Conservation (phyloP, 2,329 filamentous ascomycete genomes). For the Scolecobasidium constrictum region DNA sequence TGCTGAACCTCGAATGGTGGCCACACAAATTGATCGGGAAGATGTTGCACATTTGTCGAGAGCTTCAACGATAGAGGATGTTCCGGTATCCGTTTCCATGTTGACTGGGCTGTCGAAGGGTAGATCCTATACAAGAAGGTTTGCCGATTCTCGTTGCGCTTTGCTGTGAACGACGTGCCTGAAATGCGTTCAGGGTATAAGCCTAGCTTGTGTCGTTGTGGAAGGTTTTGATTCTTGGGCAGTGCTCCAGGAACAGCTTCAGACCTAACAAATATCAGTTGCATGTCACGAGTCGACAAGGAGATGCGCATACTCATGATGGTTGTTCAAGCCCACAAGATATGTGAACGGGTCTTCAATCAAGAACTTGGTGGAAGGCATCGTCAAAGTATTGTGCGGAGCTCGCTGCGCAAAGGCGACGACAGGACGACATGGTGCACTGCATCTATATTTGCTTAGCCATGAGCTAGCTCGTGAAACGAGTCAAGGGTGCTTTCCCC, state of each 20-base stretch:
- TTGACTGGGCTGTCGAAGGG: slow-evolving; percentile 59
- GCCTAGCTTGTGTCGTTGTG: slow-evolving; percentile 54
- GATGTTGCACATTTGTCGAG: slow-evolving; percentile 24
- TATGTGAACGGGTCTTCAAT: slow-evolving; percentile 42
- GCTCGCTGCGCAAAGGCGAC: no score
- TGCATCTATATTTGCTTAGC: no score
- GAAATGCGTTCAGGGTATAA: slow-evolving; percentile 66
- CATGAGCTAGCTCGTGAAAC: no score
- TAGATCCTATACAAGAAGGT: slow-evolving; percentile 63
- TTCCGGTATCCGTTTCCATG: slow-evolving; percentile 69
- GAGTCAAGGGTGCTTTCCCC: no score
- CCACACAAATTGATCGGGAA: slow-evolving; percentile 26
- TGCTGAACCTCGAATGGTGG: slow-evolving; percentile 23
- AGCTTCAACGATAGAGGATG: slow-evolving; percentile 44
- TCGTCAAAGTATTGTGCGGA: no score
- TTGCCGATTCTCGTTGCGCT: slow-evolving; percentile 57
- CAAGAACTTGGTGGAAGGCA: background rate
- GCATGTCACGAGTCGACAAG: background rate
- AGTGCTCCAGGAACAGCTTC: slow-evolving; percentile 54
- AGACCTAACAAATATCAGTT: slow-evolving; percentile 33
- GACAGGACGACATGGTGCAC: no score
- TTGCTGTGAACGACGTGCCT: slow-evolving; percentile 61
- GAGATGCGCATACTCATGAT: slow-evolving; percentile 21
- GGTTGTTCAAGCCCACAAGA: slow-evolving; percentile 46
- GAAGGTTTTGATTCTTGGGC: slow-evolving; percentile 56